Conservation (phyloP, 768 basidiomycete genomes). For the Kwoniella dejecticola region DNA sequence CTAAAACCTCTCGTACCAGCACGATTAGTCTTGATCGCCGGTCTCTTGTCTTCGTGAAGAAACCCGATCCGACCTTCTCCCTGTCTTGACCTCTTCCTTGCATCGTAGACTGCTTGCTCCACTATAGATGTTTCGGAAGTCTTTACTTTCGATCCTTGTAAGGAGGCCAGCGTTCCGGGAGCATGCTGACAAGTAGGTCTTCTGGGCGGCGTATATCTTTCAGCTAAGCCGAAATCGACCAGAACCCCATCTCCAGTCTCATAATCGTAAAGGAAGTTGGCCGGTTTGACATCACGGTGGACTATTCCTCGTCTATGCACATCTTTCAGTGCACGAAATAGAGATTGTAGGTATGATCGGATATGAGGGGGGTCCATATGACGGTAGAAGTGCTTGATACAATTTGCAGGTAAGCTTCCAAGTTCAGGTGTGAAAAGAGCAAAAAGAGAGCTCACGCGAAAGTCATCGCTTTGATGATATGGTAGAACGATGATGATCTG, state of each 20-base stretch:
- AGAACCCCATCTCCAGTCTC: slow-evolving; percentile 78
- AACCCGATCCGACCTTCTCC: slow-evolving; percentile 52
- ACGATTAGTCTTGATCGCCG: slow-evolving; percentile 86
- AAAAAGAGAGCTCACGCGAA: slow-evolving; percentile 66
- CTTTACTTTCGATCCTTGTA: slow-evolving; percentile 67
- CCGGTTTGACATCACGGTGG: slow-evolving; percentile 96
- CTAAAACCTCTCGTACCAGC: slow-evolving; percentile 96
- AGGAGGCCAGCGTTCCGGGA: slow-evolving; percentile 62
- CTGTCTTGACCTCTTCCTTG: slow-evolving; percentile 44
- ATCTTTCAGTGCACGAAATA: slow-evolving; percentile 86
- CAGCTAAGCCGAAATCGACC: slow-evolving; percentile 94
- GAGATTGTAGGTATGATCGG: slow-evolving; percentile 82
- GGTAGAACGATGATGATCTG: slow-evolving; percentile 95
- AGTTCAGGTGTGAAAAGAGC: not conserved
- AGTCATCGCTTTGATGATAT: slow-evolving; percentile 88
- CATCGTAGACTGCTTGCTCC: slow-evolving; percentile 55
- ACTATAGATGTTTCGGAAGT: slow-evolving; percentile 58
- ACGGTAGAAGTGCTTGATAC: slow-evolving; percentile 70
- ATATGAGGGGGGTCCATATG: slow-evolving; percentile 72
- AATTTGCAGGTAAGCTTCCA: no score
- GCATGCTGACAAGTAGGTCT: slow-evolving; percentile 71
- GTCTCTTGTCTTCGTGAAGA: slow-evolving; percentile 56
- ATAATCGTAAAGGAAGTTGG: slow-evolving; percentile 93
- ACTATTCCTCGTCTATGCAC: slow-evolving; percentile 84
- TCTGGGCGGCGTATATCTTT: slow-evolving; percentile 56